phyloP scores from a whole-genome alignment of 805 yeast species.

The Wickerhamomyces silvicola region DNA sequence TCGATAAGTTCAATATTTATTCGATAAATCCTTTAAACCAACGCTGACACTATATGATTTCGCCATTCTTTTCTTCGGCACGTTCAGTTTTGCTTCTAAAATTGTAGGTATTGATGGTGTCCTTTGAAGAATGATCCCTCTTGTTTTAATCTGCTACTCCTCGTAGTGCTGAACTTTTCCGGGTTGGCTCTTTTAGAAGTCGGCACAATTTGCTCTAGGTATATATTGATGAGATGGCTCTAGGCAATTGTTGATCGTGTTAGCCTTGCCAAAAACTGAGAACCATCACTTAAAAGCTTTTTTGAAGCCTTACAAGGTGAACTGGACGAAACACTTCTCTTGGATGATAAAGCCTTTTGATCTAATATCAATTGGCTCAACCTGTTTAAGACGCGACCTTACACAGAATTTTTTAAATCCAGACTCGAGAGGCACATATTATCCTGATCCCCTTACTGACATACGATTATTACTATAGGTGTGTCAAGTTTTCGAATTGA shows the following conservation, averaged over 20 bases:
- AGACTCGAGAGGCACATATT: too few relatives aligned
- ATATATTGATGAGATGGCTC: not conserved
- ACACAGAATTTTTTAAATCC: too few relatives aligned
- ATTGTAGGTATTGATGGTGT: not conserved
- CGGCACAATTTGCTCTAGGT: slow-evolving; percentile 1
- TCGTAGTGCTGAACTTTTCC: slow-evolving; percentile 11
- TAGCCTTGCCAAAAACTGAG: slow-evolving; percentile 17
- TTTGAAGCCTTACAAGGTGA: too few relatives aligned
- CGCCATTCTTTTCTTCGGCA: slow-evolving; percentile 12
- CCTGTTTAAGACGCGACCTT: too few relatives aligned
- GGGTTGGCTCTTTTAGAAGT: slow-evolving; percentile 7
- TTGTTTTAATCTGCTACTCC: slow-evolving; percentile 16
- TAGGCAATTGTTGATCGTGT: slow-evolving; percentile 20
- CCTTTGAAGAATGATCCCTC: slow-evolving; percentile 9
- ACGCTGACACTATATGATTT: slow-evolving; percentile 16
- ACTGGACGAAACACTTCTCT: slow-evolving; percentile 5
- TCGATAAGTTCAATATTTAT: not conserved
- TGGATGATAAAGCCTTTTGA: slow-evolving; percentile 4
- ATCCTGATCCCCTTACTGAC: too few relatives aligned
- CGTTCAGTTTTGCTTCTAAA: slow-evolving; percentile 3
- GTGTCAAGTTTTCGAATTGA: too few relatives aligned
- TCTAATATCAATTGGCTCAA: too few relatives aligned
- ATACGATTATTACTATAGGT: too few relatives aligned
- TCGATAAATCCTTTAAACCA: slow-evolving; percentile 9
- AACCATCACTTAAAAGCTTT: too few relatives aligned